Base-by-base conservation (phyloP, 2,329 filamentous ascomycete species). In the Ceratocystiopsis minuta region DNA sequence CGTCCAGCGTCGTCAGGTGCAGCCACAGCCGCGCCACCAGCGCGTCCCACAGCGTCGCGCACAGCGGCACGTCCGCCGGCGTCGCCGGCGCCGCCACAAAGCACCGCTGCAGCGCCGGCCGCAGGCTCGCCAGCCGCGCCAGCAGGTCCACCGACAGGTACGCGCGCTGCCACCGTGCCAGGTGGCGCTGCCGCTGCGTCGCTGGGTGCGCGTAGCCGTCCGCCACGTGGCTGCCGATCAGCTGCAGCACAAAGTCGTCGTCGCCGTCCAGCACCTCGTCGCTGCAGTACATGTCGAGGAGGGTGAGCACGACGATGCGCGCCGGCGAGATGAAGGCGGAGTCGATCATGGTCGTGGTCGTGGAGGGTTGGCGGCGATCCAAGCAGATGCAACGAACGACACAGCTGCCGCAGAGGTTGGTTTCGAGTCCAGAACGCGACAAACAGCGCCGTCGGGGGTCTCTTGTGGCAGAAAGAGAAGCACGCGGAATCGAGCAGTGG, bases 241-340 rank as follows among this genome's bases (percentile, higher is more conserved):
- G 61, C 49, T 60, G 60, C 35, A 68, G 51, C 9, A 61, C 55
- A 13, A 59, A 56, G 5, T 61, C 55, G 42, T 63, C 61, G 43
- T 59, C 57, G 17, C 57, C 52, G 42, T 59, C 63, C 10, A 61
- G 59, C 7, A 66, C 54, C 2, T 58, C 60, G n/a, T 75, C 76
- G 49, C 81, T 76, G 34, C 75, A 74, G 59, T 98, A 96, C 42
- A 95, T 68, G 52, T 85, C 75, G 41, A 90, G 71, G 41, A 98
- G 71, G 42, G 76, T 74, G 43, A 96, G 70, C 18, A 95, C 68
- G 53, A 80, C 79, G 50, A 96, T 72, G 56, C 90, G 93, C 34
- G 45, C 45, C 4, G 48, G 46, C 16, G 48, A 50, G 34, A 50
- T 37, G 24, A 46, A 46, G 17, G 45, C 48, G 9, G 37, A 4